phyloP scores from a whole-genome alignment of 495 filamentous ascomycete genomes.

The Aspergillus incahuasiensis region DNA sequence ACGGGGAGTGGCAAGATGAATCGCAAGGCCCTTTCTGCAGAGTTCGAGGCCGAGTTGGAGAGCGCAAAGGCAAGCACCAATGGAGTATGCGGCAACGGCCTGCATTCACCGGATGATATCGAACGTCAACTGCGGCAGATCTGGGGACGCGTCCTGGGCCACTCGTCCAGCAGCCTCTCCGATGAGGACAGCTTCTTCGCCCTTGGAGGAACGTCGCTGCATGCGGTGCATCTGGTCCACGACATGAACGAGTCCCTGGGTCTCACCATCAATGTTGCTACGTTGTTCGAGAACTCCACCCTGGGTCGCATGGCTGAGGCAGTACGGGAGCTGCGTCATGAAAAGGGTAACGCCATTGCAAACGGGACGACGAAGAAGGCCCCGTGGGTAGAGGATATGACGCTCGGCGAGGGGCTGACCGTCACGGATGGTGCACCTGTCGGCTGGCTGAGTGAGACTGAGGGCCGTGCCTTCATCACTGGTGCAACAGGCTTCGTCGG shows the following conservation, averaged over 20 bases:
- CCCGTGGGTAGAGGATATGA: neutral
- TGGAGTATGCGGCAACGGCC: neutral
- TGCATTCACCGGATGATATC: no score
- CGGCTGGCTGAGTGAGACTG: conserved; percentile 1
- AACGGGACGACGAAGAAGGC: neutral
- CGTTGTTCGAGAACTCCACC: conserved; percentile 9
- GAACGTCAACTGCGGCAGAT: no score
- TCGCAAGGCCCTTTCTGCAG: conserved; percentile 7
- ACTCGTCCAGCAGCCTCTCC: neutral
- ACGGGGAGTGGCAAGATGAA: conserved; percentile 18
- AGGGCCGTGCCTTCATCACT: conserved; percentile 15
- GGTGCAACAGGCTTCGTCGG: conserved; percentile 14
- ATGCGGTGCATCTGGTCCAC: conserved; percentile 6
- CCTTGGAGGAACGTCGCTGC: conserved; percentile 11
- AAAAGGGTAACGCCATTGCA: neutral
- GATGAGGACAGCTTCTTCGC: conserved; percentile 10
- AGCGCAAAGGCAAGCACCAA: neutral
- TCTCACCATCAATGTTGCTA: neutral
- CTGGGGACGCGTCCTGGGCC: neutral
- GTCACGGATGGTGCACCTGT: neutral
- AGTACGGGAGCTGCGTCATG: neutral
- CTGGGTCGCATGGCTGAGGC: neutral
- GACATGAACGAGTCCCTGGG: neutral
- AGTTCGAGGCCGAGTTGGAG: conserved; percentile 1
- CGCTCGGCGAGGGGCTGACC: neutral